These are phyloP conservation scores for Annulohypoxylon stygium DNA, from an alignment of 495 filamentous ascomycete genomes.

Conservation along the genomic window DNA sequence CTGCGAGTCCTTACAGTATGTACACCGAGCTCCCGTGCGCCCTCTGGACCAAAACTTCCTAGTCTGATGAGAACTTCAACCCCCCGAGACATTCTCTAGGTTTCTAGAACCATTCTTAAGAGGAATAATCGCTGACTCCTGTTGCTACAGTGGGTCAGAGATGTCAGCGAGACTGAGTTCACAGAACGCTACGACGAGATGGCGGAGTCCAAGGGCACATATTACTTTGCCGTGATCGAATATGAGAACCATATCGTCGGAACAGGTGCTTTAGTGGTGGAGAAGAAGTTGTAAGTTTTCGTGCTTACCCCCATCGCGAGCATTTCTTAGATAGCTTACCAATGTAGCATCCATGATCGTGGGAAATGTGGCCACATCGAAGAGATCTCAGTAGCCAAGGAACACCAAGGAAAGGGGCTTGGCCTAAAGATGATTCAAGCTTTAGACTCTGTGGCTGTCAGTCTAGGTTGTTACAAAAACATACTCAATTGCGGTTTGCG, in stretches of 20 bases:
- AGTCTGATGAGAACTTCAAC: too few species aligned
- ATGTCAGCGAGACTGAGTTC: slow-evolving; percentile 77
- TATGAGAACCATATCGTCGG: slow-evolving; percentile 77
- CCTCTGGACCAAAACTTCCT: too few species aligned
- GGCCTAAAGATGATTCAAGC: slow-evolving; percentile 86
- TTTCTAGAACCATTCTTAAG: too few species aligned
- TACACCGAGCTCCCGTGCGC: too few species aligned
- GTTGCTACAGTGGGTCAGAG: slow-evolving; percentile 70
- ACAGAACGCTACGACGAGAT: slow-evolving; percentile 84
- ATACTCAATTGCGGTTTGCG: slow-evolving; percentile 59
- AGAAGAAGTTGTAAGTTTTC: slow-evolving; percentile 73
- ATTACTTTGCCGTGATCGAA: slow-evolving; percentile 81
- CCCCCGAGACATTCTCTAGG: too few species aligned
- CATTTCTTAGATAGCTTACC: slow-evolving; percentile 16
- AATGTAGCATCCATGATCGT: slow-evolving; percentile 69
- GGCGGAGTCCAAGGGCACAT: slow-evolving; percentile 73
- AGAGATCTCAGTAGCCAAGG: slow-evolving; percentile 86
- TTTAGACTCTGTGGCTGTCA: slow-evolving; percentile 78
- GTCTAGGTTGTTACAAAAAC: slow-evolving; percentile 85
- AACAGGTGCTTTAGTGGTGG: slow-evolving; percentile 82
- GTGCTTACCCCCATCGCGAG: neutral
- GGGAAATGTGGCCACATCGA: slow-evolving; percentile 85
- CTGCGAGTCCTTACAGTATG: slow-evolving; percentile 76
- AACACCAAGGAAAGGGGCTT: slow-evolving; percentile 89
- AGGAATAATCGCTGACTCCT: too few species aligned